These are phyloP conservation scores for Backusella sp. DNA, from an alignment of 192 early-diverging fungal species.

Conservation along the genomic window DNA sequence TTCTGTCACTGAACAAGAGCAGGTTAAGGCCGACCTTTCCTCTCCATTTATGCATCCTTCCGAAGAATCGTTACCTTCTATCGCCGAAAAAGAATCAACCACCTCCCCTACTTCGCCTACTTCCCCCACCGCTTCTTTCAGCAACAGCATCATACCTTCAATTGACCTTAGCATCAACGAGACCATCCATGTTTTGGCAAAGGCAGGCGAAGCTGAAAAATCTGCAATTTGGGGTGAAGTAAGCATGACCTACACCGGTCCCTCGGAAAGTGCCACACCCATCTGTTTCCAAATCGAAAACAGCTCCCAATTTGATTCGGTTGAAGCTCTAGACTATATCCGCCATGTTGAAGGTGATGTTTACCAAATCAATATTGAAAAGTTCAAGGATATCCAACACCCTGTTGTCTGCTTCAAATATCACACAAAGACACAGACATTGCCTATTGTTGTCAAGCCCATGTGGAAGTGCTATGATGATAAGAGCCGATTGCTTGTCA, in stretches of 20 bases:
- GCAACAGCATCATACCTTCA: not conserved
- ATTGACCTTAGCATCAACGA: constrained; percentile 38
- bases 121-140: not conserved
- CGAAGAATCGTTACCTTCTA: not conserved
- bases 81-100: not conserved
- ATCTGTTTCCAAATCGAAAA: constrained; percentile 37
- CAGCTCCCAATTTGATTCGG: constrained; percentile 34
- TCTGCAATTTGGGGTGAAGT: constrained; percentile 51
- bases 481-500: constrained; percentile 44
- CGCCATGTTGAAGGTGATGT: constrained; percentile 27
- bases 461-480: constrained; percentile 56
- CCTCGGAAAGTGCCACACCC: constrained; percentile 15
- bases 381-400: constrained; percentile 19
- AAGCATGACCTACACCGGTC: constrained; percentile 35
- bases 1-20: constrained; percentile 12
- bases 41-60: not conserved
- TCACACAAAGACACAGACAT: constrained; percentile 13
- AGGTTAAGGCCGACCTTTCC: not conserved
- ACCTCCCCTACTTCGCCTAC: not conserved
- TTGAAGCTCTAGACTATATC: constrained; percentile 41
- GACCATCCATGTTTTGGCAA: constrained; percentile 41
- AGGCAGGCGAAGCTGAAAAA: constrained; percentile 41
- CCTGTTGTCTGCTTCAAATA: constrained; percentile 25
- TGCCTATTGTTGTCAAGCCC: constrained; percentile 39
- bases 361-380: constrained; percentile 40